A percentile compares a stretch with the other conserved stretches of the same genome.
Evolutionary conservation across 2,329 filamentous ascomycete genomes (phyloP).

Genomic region (Ceratocystis destructans): DNA sequence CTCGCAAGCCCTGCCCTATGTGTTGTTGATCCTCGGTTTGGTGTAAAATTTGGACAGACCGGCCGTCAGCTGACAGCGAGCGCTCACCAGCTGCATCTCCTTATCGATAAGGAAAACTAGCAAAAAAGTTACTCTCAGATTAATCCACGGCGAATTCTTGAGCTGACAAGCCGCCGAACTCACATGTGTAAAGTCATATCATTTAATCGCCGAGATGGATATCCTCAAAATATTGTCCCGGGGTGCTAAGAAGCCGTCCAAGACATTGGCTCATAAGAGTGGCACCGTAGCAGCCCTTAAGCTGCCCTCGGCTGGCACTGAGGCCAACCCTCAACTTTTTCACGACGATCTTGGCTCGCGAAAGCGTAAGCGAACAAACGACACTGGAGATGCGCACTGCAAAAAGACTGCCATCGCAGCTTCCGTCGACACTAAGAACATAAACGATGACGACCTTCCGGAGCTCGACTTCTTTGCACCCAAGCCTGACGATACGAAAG

Average conservation of each 20-base stretch:
- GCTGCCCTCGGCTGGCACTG: conserved; percentile 51
- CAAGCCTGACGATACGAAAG: conserved; percentile 26
- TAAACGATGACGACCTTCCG: conserved; percentile 27
- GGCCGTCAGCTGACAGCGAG: neutral
- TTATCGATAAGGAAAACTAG: conserved; percentile 17
- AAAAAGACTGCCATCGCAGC: neutral
- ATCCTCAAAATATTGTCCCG: conserved; percentile 60
- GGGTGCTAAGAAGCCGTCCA: conserved; percentile 46
- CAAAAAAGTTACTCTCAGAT: conserved; percentile 8
- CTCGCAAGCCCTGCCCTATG: too few relatives aligned
- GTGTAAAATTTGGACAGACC: too few relatives aligned
- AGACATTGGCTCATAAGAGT: conserved; percentile 24
- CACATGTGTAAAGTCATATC: neutral
- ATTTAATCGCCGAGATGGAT: conserved; percentile 40
- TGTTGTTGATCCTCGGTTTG: too few relatives aligned
- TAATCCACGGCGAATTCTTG: neutral
- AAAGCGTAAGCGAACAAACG: conserved; percentile 36
- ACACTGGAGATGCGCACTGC: conserved; percentile 24
- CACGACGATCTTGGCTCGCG: conserved; percentile 37
- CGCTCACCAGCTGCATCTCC: too few relatives aligned
- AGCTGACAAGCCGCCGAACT: neutral
- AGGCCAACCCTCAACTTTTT: conserved; percentile 55
- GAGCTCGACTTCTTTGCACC: conserved; percentile 48
- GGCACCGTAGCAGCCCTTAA: conserved; percentile 28
- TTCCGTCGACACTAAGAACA: neutral